Percentiles rank a stretch among this genome's conserved stretches.
phyloP scores from a whole-genome alignment of 106 monocot species.

The Dendrobium chrysotoxum region DNA sequence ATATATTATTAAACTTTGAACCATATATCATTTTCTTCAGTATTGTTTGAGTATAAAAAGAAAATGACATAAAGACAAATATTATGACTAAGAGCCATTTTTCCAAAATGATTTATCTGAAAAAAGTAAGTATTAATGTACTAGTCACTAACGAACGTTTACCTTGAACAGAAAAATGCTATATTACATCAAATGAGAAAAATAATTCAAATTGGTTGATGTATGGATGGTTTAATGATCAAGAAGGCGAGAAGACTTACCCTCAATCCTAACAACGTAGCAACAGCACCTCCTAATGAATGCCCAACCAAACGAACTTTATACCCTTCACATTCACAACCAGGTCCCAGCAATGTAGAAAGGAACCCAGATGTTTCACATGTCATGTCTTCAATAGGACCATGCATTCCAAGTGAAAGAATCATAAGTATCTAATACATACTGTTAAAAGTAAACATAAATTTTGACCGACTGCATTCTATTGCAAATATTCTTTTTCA shows the following conservation, averaged over 20 bases:
- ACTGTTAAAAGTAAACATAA: neutral
- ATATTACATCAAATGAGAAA: neutral
- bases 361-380: conserved; percentile 62
- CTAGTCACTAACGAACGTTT: no score
- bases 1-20: no score
- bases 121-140: no score
- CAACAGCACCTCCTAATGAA: conserved; percentile 94
- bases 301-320: conserved; percentile 79
- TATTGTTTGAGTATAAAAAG: no score
- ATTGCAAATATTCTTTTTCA: neutral
- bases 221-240: neutral
- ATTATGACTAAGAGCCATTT: no score
- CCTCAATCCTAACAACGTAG: conserved; percentile 71
- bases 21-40: no score
- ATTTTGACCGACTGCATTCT: neutral
- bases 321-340: conserved; percentile 80
- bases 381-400: neutral
- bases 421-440: neutral
- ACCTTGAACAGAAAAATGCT: no score
- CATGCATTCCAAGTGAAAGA: conserved; percentile 8
- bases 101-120: no score
- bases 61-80: no score
- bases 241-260: conserved; percentile 30
- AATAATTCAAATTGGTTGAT: neutral
- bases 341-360: conserved; percentile 68